Conservation (phyloP, 2,329 filamentous ascomycete species). For the Zymoseptoria pseudotritici region DNA sequence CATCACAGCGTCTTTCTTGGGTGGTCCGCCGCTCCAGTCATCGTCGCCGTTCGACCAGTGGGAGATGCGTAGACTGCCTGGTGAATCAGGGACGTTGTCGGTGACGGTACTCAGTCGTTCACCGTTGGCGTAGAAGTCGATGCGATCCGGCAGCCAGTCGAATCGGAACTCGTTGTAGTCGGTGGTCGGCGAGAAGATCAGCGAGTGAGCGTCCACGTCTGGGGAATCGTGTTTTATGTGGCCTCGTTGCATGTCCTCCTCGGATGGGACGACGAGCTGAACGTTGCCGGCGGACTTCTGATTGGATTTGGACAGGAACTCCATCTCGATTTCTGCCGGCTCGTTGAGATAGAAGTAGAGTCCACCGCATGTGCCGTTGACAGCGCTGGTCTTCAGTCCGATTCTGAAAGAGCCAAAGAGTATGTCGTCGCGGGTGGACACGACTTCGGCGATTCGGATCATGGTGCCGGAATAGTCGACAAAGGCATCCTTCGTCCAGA, state of each 20-base stretch:
- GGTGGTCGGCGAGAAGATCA: constrained; percentile 59
- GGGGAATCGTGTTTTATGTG: constrained; percentile 56
- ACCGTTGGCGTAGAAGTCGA: constrained; percentile 65
- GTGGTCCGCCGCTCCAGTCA: constrained; percentile 65
- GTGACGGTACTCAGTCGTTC: constrained; percentile 49
- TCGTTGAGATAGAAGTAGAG: constrained; percentile 82
- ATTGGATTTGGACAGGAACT: constrained; percentile 61
- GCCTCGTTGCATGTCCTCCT: constrained; percentile 49
- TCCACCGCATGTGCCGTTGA: constrained; percentile 63
- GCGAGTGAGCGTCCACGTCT: constrained; percentile 49
- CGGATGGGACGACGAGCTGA: constrained; percentile 69
- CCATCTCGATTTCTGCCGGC: constrained; percentile 73
- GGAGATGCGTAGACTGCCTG: constrained; percentile 62
- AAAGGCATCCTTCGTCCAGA: constrained; percentile 46
- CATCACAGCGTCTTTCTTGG: constrained; percentile 53
- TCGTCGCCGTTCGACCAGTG: constrained; percentile 73
- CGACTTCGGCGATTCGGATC: constrained; percentile 58
- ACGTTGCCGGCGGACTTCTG: constrained; percentile 47
- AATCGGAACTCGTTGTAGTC: constrained; percentile 73
- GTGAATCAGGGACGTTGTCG: constrained; percentile 41
- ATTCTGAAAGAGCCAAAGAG: constrained; percentile 64
- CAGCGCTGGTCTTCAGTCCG: constrained; percentile 55
- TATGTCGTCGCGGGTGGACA: constrained; percentile 54
- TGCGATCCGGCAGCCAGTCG: constrained; percentile 57
- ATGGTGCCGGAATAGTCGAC: constrained; percentile 17